Evolutionary conservation across 176 grass and related monocot genomes (phyloP).

Genomic region (Oryza officinalis): DNA sequence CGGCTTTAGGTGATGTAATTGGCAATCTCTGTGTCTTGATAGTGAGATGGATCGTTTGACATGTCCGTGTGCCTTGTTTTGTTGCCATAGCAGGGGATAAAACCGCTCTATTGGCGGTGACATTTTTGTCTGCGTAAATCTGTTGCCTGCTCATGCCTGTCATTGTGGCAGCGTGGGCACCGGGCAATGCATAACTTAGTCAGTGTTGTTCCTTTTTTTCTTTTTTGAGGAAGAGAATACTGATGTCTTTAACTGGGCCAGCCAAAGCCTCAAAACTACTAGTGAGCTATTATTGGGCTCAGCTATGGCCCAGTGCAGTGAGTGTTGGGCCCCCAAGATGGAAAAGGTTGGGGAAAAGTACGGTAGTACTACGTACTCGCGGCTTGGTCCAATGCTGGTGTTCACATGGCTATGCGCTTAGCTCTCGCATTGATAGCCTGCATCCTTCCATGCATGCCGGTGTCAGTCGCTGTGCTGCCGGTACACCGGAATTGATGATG

Average conservation of each 20-base stretch:
- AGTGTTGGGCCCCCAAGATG: not conserved
- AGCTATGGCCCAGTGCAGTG: not conserved
- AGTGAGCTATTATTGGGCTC: not conserved
- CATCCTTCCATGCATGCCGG: slow-evolving; percentile 11
- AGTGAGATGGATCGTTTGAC: slow-evolving; percentile 11
- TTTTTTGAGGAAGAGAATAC: too few species aligned
- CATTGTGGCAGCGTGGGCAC: too few species aligned
- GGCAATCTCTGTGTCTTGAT: slow-evolving; percentile 23
- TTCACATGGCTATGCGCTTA: not conserved
- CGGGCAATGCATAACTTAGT: too few species aligned
- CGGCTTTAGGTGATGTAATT: slow-evolving; percentile 29
- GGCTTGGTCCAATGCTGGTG: not conserved
- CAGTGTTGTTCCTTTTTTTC: too few species aligned
- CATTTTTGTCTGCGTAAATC: not conserved
- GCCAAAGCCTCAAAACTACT: not conserved
- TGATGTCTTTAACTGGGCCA: not conserved
- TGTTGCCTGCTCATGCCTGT: too few species aligned
- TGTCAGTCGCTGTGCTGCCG: slow-evolving; percentile 24
- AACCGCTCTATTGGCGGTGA: not conserved
- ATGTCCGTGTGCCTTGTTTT: not conserved
- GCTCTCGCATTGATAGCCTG: slow-evolving; percentile 26
- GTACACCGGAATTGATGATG: slow-evolving; percentile 1
- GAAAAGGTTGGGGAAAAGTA: not conserved
- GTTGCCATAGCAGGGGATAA: not conserved
- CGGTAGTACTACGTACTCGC: not conserved